Conservation (phyloP, 352 stramenopile genomes). For the Phytophthora pisi region DNA sequence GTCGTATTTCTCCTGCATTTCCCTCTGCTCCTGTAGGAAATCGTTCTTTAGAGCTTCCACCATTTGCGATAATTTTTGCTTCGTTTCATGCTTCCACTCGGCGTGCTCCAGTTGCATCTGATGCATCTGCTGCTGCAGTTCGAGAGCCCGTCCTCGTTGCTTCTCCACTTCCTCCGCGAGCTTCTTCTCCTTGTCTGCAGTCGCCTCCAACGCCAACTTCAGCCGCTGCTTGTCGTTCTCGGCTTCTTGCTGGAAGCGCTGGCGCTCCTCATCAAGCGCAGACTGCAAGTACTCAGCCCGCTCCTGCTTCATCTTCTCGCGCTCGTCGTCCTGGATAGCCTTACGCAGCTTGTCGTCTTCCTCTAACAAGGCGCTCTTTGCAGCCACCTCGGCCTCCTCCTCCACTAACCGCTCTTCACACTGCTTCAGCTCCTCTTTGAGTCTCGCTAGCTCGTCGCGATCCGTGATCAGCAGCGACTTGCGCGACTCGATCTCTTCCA, state of each 20-base stretch:
- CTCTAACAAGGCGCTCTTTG: conserved; percentile 75
- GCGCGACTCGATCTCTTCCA: conserved; percentile 64
- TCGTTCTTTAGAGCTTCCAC: conserved; percentile 57
- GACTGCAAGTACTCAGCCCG: conserved; percentile 63
- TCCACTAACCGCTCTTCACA: conserved; percentile 74
- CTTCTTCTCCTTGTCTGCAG: conserved; percentile 81
- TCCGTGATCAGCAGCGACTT: conserved; percentile 68
- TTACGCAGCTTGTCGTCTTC: conserved; percentile 80
- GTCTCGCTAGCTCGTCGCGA: conserved; percentile 53
- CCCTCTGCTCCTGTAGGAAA: conserved; percentile 51
- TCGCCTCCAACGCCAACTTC: conserved; percentile 49
- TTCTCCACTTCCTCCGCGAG: conserved; percentile 73
- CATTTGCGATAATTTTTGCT: conserved; percentile 52
- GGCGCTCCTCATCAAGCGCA: conserved; percentile 68
- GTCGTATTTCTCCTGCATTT: conserved; percentile 58
- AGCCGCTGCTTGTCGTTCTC: conserved; percentile 68
- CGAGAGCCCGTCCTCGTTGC: conserved; percentile 53
- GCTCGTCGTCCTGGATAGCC: conserved; percentile 81
- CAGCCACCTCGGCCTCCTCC: conserved; percentile 73
- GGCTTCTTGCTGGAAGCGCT: conserved; percentile 57
- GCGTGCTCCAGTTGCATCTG: conserved; percentile 58
- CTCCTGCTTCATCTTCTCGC: conserved; percentile 83
- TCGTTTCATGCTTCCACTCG: conserved; percentile 59
- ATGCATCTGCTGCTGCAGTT: conserved; percentile 67
- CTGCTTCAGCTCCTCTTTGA: conserved; percentile 68